Percentiles rank a stretch among this genome's conserved stretches.
phyloP scores from a whole-genome alignment of 495 filamentous ascomycete genomes.

The Achaetomiella virescens region DNA sequence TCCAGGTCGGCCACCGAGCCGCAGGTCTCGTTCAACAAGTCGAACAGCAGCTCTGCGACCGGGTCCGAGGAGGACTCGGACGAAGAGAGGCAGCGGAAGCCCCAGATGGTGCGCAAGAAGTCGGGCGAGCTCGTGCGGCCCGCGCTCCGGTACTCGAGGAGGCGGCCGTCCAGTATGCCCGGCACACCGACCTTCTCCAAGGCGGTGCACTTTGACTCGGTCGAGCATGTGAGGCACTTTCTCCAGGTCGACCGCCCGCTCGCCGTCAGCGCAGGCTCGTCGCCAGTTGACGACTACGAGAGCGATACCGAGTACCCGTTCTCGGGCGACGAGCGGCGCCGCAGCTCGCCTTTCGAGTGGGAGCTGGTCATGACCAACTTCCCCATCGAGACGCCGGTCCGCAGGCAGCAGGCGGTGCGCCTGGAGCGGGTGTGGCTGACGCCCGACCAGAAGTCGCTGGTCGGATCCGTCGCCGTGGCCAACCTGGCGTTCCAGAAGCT shows the following conservation, averaged over 20 bases:
- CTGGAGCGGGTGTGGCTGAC: slow-evolving; percentile 84
- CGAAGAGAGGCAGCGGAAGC: slow-evolving; percentile 61
- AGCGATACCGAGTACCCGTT: slow-evolving; percentile 86
- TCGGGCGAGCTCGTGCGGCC: slow-evolving; percentile 94
- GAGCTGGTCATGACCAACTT: slow-evolving; percentile 81
- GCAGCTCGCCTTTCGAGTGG: slow-evolving; percentile 65
- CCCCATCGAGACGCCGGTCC: slow-evolving; percentile 59
- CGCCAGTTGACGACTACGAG: slow-evolving; percentile 80
- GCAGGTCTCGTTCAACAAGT: slow-evolving; percentile 47
- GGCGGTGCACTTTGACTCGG: slow-evolving; percentile 89
- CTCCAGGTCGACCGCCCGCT: slow-evolving; percentile 86
- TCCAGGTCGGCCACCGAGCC: slow-evolving; percentile 79
- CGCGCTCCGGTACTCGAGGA: slow-evolving; percentile 70
- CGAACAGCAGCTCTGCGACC: slow-evolving; percentile 48
- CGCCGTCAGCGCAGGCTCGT: slow-evolving; percentile 92
- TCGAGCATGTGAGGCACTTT: slow-evolving; percentile 94
- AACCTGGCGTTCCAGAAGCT: slow-evolving; percentile 87
- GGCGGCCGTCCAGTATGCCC: slow-evolving; percentile 92
- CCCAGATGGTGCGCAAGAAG: slow-evolving; percentile 92
- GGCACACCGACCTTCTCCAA: slow-evolving; percentile 94
- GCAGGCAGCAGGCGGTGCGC: slow-evolving; percentile 59
- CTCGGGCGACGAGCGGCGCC: slow-evolving; percentile 45
- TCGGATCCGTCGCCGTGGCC: slow-evolving; percentile 76
- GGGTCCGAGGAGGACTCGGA: slow-evolving; percentile 57
- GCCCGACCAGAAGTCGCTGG: slow-evolving; percentile 71